These are phyloP conservation scores for Candida tropicalis DNA, from an alignment of 1,139 yeast genomes.

Conservation along the genomic window DNA sequence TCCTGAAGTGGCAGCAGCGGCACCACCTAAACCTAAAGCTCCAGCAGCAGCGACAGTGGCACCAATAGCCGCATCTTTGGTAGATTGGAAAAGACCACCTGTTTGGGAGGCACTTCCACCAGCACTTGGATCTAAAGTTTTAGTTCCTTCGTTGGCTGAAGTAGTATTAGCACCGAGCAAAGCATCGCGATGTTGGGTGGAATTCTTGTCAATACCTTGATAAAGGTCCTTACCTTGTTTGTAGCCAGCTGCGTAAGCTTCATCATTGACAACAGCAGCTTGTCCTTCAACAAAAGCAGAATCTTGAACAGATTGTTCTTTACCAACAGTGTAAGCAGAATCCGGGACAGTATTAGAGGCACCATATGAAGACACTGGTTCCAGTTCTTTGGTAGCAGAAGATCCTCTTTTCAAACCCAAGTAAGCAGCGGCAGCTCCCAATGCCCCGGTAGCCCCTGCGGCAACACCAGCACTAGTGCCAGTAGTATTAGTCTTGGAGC, in stretches of 20 bases:
- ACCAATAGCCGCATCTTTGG: constrained; percentile 15
- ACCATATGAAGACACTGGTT: not conserved
- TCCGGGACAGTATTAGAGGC: not conserved
- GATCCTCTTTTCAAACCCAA: constrained; percentile 11
- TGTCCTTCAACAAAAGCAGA: constrained; percentile 8
- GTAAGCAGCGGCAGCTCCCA: constrained; percentile 17
- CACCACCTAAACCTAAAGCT: constrained; percentile 6
- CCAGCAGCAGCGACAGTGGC: constrained; percentile 17
- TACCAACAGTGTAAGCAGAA: not conserved
- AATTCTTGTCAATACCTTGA: constrained; percentile 5
- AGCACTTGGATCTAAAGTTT: constrained; percentile 9
- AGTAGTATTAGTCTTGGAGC: constrained; percentile 13
- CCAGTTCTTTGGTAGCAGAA: not conserved
- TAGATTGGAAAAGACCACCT: constrained; percentile 7
- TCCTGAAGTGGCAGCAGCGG: constrained; percentile 13
- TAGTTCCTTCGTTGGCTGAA: not conserved
- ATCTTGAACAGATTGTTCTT: constrained; percentile 5
- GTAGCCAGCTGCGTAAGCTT: constrained; percentile 12
- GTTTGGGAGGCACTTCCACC: constrained; percentile 8
- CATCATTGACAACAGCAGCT: constrained; percentile 7
- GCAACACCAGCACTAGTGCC: constrained; percentile 15
- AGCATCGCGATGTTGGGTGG: constrained; percentile 4
- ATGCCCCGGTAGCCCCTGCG: constrained; percentile 17
- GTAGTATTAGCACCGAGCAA: not conserved
- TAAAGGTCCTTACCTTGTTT: constrained; percentile 10